Base-by-base conservation (phyloP, 2,329 filamentous ascomycete genomes). In the Fusarium sp. region DNA sequence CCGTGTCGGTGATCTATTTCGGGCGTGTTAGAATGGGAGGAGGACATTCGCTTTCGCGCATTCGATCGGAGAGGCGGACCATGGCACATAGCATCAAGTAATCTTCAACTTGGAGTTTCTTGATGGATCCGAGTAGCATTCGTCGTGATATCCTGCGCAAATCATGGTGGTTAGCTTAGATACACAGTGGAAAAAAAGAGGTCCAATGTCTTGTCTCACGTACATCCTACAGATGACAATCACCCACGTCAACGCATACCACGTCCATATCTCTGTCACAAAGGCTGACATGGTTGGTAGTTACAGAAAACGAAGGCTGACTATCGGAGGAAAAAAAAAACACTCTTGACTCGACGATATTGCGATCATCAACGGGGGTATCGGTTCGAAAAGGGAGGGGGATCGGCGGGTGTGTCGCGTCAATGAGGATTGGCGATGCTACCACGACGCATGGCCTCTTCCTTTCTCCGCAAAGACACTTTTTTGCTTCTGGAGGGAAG, bases 31-130 rank as follows among this genome's bases (percentile, higher is more conserved):
- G 61, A 62, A 69, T 45, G 57, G 29, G 31, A 22, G 34, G 20
- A 34, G 34, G 37, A 29, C 14, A 34, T 34, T 57, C 35, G 62
- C 64, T 66, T 62, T 47, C 29, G 52, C 31, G 45, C 22, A 10
- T 35, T 58, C 54, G 52, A 37, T 57, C 34, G 52, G n/a, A 34
- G 22, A 24, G 54, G 40, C 87, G 84, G 71, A 90, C 80, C 73
- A 89, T 83, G 5, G 87, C 86, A 38, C 88, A 79, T 3, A 89
- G 5, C 86, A 91, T 90, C 31, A 91, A 74, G 71, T 83, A 87
- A 78, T 91, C 89, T 69, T 91, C 89, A 3, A 80, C 27, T 73
- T 90, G 88, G 40, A 90, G 82, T 63, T 85, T 85, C 64, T 80
- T 85, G 61, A 88, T 75, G 4, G 88, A 87, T 8, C 85, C 83